Conservation (phyloP, 2,329 filamentous ascomycete genomes). For the Pseudogymnoascus sp. region DNA sequence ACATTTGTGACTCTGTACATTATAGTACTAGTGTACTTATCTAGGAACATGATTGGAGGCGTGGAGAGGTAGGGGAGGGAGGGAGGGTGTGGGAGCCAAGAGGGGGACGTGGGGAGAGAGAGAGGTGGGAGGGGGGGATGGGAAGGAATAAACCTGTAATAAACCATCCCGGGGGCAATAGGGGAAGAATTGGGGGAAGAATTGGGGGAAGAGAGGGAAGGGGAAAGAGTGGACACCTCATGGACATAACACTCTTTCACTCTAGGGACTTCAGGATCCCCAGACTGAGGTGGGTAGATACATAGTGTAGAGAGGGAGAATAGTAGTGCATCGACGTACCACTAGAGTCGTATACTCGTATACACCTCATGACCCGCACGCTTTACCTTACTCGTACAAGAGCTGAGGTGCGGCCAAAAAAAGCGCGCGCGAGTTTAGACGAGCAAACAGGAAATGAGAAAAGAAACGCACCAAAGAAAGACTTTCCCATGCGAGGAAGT, state of each 20-base stretch:
- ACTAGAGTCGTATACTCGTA: not conserved
- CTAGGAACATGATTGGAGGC: not conserved
- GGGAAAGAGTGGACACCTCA: not conserved
- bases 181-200: not conserved
- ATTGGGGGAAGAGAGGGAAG: not conserved
- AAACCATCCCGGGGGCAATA: not conserved
- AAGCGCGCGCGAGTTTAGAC: not conserved
- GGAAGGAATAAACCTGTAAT: not conserved
- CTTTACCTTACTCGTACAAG: not conserved
- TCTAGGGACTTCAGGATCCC: not conserved
- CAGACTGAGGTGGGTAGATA: not conserved
- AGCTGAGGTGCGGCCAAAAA: not conserved
- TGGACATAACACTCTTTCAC: not conserved
- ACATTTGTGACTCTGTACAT: not conserved
- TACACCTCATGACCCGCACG: not conserved
- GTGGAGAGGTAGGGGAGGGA: not conserved
- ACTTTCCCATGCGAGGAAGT: not conserved
- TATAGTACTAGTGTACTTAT: not conserved
- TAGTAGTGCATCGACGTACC: not conserved
- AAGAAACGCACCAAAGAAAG: not conserved
- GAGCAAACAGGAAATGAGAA: not conserved
- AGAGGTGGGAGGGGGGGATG: not conserved
- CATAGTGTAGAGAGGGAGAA: not conserved
- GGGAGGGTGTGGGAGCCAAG: not conserved
- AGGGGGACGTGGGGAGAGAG: not conserved